phyloP scores from a whole-genome alignment of 768 basidiomycete genomes.

The Vishniacozyma victoriae region DNA sequence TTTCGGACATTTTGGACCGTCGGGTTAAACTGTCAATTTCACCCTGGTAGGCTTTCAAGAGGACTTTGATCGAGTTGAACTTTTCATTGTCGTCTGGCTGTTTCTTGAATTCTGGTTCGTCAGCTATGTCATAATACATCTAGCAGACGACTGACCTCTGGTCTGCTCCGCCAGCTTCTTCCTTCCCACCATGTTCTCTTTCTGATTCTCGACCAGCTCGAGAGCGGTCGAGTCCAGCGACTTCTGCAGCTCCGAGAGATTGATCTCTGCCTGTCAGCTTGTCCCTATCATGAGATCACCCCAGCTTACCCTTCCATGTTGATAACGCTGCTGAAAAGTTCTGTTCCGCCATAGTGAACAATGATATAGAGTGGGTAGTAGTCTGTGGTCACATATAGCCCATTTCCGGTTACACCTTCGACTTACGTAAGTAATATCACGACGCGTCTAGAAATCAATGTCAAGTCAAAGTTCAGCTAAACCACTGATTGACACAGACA shows the following conservation, averaged over 20 bases:
- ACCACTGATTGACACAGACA: not conserved
- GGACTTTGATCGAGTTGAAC: constrained; percentile 73
- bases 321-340: constrained; percentile 89
- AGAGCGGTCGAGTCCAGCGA: constrained; percentile 85
- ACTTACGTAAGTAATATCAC: not conserved
- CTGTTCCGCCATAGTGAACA: constrained; percentile 52
- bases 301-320: constrained; percentile 76
- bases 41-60: constrained; percentile 91
- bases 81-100: constrained; percentile 80
- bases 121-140: not conserved
- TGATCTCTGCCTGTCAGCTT: constrained; percentile 58
- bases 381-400: not conserved
- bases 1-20: constrained; percentile 85
- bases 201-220: constrained; percentile 96
- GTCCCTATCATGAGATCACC: not conserved
- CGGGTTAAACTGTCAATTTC: constrained; percentile 95
- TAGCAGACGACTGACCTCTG: constrained; percentile 59
- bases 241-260: constrained; percentile 84
- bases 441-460: not conserved
- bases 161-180: constrained; percentile 94
- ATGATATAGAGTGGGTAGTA: not conserved
- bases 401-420: not conserved
- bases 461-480: not conserved
- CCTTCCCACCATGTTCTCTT: constrained; percentile 87
- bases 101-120: constrained; percentile 83